Evolutionary conservation across 2,329 filamentous ascomycete genomes (phyloP), one percentile per base, ranked within the genome.

Genomic region (Diplodia corticola): DNA sequence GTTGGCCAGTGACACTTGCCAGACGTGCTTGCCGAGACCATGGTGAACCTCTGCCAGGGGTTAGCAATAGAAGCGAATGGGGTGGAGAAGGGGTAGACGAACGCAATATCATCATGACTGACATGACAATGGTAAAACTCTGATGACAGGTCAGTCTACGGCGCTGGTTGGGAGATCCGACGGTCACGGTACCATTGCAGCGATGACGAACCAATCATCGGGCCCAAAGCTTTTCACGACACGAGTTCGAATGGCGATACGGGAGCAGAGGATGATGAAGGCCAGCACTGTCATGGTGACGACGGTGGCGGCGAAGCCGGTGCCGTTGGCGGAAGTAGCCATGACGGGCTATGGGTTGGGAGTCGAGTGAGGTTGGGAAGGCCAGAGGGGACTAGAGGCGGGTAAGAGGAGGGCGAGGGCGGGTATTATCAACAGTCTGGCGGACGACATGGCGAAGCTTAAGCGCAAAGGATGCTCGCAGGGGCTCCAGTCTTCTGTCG

Each of bases 161-260:
- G 15, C 10, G 5, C 5, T 9, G 49, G 5, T 24, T 1, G 15
- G 5, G 5, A 28, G 33, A n/a, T 4, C 22, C 1, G 9, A n/a
- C 15, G 13, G 6, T 20, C 2, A 13, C 30, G 9, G 61, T 64
- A 64, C 61, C 50, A 64, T 53, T 12, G 61, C 61, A 35, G 50
- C 33, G 35, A 64, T 64, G 35, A 64, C 53, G 35, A 64, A 51
- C 61, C 61, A 64, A 10, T 64, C 61, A 40, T 64, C 61, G 4
- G 48, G 49, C 22, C 48, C 61, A 33, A 64, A 64, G 46, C 37
- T 64, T n/a, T 20, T 64, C 24, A 53, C 46, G 13, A 64, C 50
- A 5, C 12, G 9, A 10, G 37, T 54, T 22, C 61, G 48, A 6
- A 64, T 54, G 33, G 33, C 30, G 20, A 64, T 24, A 5, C 61